Conservation (phyloP, 169 alveolate genomes). For the Cryptosporidium tyzzeri region DNA sequence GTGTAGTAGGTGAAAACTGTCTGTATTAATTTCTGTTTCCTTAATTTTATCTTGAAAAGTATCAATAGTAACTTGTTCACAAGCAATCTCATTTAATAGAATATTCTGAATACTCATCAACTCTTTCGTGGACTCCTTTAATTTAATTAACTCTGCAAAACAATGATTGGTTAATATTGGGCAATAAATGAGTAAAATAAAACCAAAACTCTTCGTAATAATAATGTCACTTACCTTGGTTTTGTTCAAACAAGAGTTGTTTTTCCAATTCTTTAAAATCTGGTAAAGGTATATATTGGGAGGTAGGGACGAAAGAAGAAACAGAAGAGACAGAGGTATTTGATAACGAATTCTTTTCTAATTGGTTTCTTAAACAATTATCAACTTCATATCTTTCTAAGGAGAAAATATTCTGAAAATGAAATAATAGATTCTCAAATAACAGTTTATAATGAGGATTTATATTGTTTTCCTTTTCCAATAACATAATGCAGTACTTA, state of each 20-base stretch:
- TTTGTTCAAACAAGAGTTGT: slow-evolving; percentile 34
- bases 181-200: not conserved
- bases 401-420: slow-evolving; percentile 39
- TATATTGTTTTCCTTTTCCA: slow-evolving; percentile 16
- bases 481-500: slow-evolving; percentile 34
- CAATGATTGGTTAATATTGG: not conserved
- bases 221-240: slow-evolving; percentile 25
- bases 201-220: not conserved
- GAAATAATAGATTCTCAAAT: slow-evolving; percentile 35
- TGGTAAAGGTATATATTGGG: not conserved
- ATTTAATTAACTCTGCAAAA: not conserved
- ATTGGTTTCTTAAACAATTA: not conserved
- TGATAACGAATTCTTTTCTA: not conserved
- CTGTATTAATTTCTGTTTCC: slow-evolving; percentile 9
- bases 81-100: not conserved
- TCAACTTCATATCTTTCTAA: not conserved
- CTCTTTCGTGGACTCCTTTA: slow-evolving; percentile 37
- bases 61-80: not conserved
- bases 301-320: not conserved
- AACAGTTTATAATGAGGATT: slow-evolving; percentile 51
- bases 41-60: slow-evolving; percentile 2
- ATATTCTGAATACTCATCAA: slow-evolving; percentile 11
- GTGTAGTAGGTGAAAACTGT: slow-evolving; percentile 9
- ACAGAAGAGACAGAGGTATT: slow-evolving; percentile 14
- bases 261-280: slow-evolving; percentile 20